Percentiles rank a stretch among this genome's conserved stretches.
These are phyloP conservation scores for Rubia peregrina DNA, from an alignment of 305 asterid genomes.

Conservation along the genomic window DNA sequence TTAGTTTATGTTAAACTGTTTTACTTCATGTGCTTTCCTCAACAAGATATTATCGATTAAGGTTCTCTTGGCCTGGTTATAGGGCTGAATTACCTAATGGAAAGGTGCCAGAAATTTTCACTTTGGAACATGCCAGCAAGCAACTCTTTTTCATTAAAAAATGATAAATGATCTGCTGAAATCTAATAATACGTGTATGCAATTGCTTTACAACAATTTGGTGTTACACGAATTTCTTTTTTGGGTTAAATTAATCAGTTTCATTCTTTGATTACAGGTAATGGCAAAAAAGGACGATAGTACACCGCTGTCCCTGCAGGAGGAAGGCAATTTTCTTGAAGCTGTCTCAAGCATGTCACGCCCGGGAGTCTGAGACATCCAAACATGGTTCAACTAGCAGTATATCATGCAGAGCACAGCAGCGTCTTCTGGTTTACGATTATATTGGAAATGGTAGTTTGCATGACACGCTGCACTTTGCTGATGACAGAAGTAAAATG, in stretches of 20 bases:
- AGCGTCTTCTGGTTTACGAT: constrained; percentile 82
- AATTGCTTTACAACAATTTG: too few relatives aligned
- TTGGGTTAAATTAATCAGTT: background rate
- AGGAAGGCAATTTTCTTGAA: constrained; percentile 87
- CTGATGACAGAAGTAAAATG: constrained; percentile 73
- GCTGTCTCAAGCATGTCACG: constrained; percentile 85
- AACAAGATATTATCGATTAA: constrained; percentile 89
- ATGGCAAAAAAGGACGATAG: constrained; percentile 79
- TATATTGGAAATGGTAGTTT: constrained; percentile 69
- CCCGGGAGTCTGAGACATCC: constrained; percentile 51
- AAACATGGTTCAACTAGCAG: constrained; percentile 73
- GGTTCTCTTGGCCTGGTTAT: constrained; percentile 96
- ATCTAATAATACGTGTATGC: too few relatives aligned
- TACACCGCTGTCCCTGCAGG: constrained; percentile 78
- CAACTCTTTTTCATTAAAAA: too few relatives aligned
- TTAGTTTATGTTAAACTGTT: too few relatives aligned
- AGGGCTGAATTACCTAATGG: constrained; percentile 81
- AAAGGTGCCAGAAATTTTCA: constrained; percentile 46
- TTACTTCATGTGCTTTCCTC: constrained; percentile 50
- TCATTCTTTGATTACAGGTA: constrained; percentile 34
- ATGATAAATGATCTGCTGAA: too few relatives aligned
- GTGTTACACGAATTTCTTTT: too few relatives aligned
- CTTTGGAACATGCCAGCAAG: background rate
- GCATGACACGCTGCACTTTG: constrained; percentile 89
- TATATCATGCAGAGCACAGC: constrained; percentile 90